Base-by-base conservation (phyloP, 306 rosid species). In the Nissolia schottii region DNA sequence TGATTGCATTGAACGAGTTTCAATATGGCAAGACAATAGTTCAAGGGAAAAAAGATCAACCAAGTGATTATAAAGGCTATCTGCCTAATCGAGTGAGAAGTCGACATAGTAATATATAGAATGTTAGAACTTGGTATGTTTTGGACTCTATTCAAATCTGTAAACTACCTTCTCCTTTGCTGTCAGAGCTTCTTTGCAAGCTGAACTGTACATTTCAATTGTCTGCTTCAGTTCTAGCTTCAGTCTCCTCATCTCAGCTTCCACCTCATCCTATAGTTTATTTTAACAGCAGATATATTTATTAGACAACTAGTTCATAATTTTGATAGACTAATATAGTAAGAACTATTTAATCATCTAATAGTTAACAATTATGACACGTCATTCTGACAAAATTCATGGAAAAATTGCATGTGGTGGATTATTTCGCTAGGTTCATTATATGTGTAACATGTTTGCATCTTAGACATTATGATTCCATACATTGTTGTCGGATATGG, bases 181-280 rank as follows among this genome's bases (percentile, higher is more conserved):
- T 1, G 71, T 50, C 15, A 86, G 77, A 13, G 94, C 97, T 87
- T 91, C 97, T 78, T 79, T 85, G 86, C 96, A 87, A 49, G 90
- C 98, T 8, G 92, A 50, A 53, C 83, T 87, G 57, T 89, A 93
- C 97, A 93, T 81, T 18, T 91, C 97, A 94, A 87, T 91, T 6
- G 97, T 93, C 73, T 89, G 97, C 79, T 85, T 87, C 53, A 93
- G 92, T 87, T 93, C 98, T 38, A 80, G 81, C 80, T 82, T 85
- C 23, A 93, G 85, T 80, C 94, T 80, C 76, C 88, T 85, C 97
- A 93, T 87, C 85, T 93, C 98, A 0, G 88, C 82, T 71, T 93
- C 98, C 49, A 85, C 72, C 0, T 87, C 97, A 23, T 91, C 96
- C 97, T 87, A 64, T 13, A 10, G 46, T 16, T 32, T 4, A 64